phyloP scores from a whole-genome alignment of 495 filamentous ascomycete species.

The Clavariopsis aquatica region DNA sequence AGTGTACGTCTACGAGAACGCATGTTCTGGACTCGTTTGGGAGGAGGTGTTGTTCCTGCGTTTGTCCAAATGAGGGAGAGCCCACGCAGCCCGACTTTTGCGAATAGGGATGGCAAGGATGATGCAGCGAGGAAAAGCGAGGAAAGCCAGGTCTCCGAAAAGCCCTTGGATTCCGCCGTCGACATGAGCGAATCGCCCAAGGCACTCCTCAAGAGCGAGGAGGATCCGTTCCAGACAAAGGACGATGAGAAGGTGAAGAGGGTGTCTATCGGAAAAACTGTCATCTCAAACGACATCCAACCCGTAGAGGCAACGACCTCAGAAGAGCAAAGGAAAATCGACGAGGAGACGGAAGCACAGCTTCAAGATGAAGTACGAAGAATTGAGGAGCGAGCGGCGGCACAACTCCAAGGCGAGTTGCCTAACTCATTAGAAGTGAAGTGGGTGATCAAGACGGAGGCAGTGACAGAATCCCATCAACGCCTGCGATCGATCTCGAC shows the following conservation, averaged over 20 bases:
- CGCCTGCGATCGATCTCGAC: slow-evolving; percentile 6
- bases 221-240: slow-evolving; percentile 34
- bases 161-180: slow-evolving; percentile 28
- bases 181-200: slow-evolving; percentile 27
- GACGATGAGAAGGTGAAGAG: slow-evolving; percentile 23
- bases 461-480: not conserved
- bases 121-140: slow-evolving; percentile 28
- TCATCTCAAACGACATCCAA: slow-evolving; percentile 19
- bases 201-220: slow-evolving; percentile 17
- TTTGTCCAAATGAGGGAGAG: slow-evolving; percentile 42
- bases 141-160: slow-evolving; percentile 26
- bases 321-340: slow-evolving; percentile 31
- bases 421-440: not conserved
- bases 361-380: slow-evolving; percentile 32
- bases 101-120: slow-evolving; percentile 5
- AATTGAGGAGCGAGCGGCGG: slow-evolving; percentile 15
- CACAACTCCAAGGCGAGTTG: not conserved
- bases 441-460: not conserved
- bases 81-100: slow-evolving; percentile 39
- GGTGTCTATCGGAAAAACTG: slow-evolving; percentile 38
- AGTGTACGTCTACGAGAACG: slow-evolving; percentile 82
- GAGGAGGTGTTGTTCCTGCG: slow-evolving; percentile 81
- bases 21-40: slow-evolving; percentile 94
- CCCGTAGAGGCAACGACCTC: slow-evolving; percentile 8
- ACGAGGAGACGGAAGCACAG: slow-evolving; percentile 25